These are phyloP conservation scores for Thraustotheca clavata DNA, from an alignment of 352 stramenopile species.

Conservation along the genomic window DNA sequence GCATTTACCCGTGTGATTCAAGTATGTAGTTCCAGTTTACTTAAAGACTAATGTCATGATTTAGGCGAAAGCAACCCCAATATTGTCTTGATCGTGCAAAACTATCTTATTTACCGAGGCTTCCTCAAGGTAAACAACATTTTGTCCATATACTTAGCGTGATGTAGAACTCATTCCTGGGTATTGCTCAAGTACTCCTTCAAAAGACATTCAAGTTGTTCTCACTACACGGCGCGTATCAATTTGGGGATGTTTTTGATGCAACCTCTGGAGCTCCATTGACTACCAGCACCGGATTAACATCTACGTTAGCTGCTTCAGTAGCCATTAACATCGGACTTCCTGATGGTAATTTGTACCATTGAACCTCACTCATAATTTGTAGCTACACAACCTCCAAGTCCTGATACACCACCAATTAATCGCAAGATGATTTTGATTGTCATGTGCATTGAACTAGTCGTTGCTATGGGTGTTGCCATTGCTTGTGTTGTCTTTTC, in stretches of 20 bases:
- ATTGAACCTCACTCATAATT: neutral
- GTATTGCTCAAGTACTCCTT: conserved; percentile 55
- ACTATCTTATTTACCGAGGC: conserved; percentile 62
- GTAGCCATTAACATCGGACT: conserved; percentile 67
- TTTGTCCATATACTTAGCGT: neutral
- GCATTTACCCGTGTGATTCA: conserved; percentile 44
- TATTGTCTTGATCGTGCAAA: conserved; percentile 38
- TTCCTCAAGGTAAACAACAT: conserved; percentile 40
- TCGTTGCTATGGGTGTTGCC: conserved; percentile 73
- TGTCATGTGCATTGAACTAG: conserved; percentile 80
- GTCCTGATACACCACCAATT: conserved; percentile 62
- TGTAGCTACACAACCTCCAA: conserved; percentile 53
- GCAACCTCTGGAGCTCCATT: conserved; percentile 19
- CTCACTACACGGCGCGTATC: conserved; percentile 28
- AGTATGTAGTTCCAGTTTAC: neutral
- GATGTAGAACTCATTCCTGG: conserved; percentile 58
- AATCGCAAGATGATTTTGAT: conserved; percentile 75
- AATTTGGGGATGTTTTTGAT: conserved; percentile 9
- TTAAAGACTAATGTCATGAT: neutral
- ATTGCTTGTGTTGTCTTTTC: conserved; percentile 79
- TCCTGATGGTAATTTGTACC: conserved; percentile 36
- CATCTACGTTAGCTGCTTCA: conserved; percentile 51
- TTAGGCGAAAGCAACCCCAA: conserved; percentile 2
- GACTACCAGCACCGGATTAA: conserved; percentile 46
- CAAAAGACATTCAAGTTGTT: conserved; percentile 71